Evolutionary conservation across 768 basidiomycete species (phyloP).

Genomic region (Calvatia gigantea): DNA sequence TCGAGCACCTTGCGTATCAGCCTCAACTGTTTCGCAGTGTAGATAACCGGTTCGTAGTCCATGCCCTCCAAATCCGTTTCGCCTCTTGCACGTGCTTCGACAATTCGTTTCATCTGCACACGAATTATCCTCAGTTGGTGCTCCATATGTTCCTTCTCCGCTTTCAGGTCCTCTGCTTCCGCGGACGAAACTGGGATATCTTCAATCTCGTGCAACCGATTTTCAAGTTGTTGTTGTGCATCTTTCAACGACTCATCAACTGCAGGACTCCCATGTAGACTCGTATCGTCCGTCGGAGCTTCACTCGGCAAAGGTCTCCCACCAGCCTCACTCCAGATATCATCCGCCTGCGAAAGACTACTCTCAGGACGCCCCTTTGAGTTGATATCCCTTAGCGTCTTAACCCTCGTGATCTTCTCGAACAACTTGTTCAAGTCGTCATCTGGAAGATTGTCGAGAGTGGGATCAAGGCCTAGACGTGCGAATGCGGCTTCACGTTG

Average conservation of each 20-base stretch:
- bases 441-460: constrained; percentile 89
- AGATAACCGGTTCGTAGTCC: constrained; percentile 78
- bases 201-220: constrained; percentile 57
- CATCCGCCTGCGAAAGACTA: constrained; percentile 81
- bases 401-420: constrained; percentile 92
- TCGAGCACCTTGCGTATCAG: constrained; percentile 80
- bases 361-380: constrained; percentile 85
- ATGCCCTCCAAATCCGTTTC: constrained; percentile 61
- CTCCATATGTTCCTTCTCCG: constrained; percentile 92
- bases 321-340: constrained; percentile 78
- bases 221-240: constrained; percentile 74
- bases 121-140: constrained; percentile 80
- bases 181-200: constrained; percentile 32
- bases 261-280: constrained; percentile 73
- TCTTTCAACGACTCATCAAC: constrained; percentile 63
- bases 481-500: constrained; percentile 91
- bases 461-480: constrained; percentile 80
- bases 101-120: constrained; percentile 75
- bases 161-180: constrained; percentile 82
- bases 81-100: constrained; percentile 75
- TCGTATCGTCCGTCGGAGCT: constrained; percentile 84
- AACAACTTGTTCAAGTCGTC: constrained; percentile 92
- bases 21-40: constrained; percentile 76
- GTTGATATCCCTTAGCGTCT: constrained; percentile 80
- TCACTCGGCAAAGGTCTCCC: constrained; percentile 80